These are phyloP conservation scores for Pseudocercospora pini-densiflorae DNA, from an alignment of 2,329 filamentous ascomycete species.

Conservation along the genomic window DNA sequence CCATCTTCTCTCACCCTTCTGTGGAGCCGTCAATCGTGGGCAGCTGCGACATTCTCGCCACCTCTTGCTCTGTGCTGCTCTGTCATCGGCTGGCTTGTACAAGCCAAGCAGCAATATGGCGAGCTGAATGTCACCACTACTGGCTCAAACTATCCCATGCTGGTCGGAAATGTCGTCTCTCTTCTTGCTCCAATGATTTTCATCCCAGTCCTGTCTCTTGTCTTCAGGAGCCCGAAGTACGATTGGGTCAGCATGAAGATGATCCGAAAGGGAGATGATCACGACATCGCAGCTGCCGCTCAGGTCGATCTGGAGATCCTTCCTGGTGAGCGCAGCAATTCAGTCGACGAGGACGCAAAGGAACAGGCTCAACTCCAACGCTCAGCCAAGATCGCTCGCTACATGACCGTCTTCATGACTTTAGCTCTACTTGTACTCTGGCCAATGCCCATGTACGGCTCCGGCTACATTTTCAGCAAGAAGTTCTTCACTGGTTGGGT, in stretches of 20 bases:
- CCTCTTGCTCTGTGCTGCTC: constrained; percentile 71
- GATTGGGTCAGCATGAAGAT: constrained; percentile 83
- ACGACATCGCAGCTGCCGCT: constrained; percentile 67
- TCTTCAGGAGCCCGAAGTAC: constrained; percentile 75
- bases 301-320: constrained; percentile 69
- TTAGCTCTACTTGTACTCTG: constrained; percentile 77
- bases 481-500: constrained; percentile 56
- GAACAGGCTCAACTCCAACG: constrained; percentile 51
- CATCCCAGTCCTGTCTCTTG: constrained; percentile 74
- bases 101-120: constrained; percentile 71
- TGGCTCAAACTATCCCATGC: constrained; percentile 85
- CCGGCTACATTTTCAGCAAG: constrained; percentile 79
- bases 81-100: constrained; percentile 78
- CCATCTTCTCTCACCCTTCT: constrained; percentile 80
- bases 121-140: constrained; percentile 73
- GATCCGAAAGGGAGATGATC: constrained; percentile 80
- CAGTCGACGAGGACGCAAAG: constrained; percentile 45
- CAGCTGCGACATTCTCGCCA: constrained; percentile 71
- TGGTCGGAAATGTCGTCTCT: constrained; percentile 83
- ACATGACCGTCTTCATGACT: constrained; percentile 66
- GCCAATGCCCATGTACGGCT: constrained; percentile 91
- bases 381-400: constrained; percentile 57
- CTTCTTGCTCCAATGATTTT: constrained; percentile 77
- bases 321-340: constrained; percentile 53
- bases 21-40: constrained; percentile 80